These are phyloP conservation scores for Cylindrotheca fusiformis DNA, from an alignment of 108 stramenopile genomes.

Conservation along the genomic window DNA sequence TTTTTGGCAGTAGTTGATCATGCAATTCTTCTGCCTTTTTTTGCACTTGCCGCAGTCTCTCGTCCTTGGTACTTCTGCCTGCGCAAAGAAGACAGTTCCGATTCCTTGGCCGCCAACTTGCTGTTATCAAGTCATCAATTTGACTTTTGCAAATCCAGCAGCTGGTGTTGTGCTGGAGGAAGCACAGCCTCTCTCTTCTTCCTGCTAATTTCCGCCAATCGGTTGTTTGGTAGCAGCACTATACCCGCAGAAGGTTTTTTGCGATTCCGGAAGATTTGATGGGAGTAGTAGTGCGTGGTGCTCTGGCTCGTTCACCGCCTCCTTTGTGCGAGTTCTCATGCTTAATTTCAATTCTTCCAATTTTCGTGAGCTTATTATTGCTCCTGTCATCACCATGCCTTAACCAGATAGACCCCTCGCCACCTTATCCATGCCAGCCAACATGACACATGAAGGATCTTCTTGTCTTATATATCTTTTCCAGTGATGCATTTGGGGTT, in stretches of 20 bases:
- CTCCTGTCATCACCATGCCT: too few species aligned
- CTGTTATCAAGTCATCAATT: constrained; percentile 18
- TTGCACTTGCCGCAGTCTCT: constrained; percentile 4
- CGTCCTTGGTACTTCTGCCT: constrained; percentile 2
- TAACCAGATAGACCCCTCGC: too few species aligned
- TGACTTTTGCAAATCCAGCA: constrained; percentile 11
- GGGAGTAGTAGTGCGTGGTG: neutral
- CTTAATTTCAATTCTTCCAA: constrained; percentile 71
- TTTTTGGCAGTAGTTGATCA: constrained; percentile 18
- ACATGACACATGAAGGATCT: too few species aligned
- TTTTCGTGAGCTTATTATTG: constrained; percentile 46
- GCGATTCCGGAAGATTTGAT: constrained; percentile 1
- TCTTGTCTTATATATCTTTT: too few species aligned
- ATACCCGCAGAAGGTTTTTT: neutral
- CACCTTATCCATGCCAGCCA: too few species aligned
- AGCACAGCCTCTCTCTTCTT: neutral
- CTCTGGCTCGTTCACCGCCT: constrained; percentile 5
- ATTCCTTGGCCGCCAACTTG: constrained; percentile 12
- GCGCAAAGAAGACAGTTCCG: constrained; percentile 5
- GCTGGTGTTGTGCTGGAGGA: constrained; percentile 10
- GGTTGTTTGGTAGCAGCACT: constrained; percentile 8
- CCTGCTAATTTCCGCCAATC: constrained; percentile 47
- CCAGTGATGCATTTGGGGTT: too few species aligned
- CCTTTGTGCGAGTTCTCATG: constrained; percentile 52
- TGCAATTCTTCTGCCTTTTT: constrained; percentile 17